Conservation (phyloP, 2,329 filamentous ascomycete species). For the Akanthomyces dipterigenus region DNA sequence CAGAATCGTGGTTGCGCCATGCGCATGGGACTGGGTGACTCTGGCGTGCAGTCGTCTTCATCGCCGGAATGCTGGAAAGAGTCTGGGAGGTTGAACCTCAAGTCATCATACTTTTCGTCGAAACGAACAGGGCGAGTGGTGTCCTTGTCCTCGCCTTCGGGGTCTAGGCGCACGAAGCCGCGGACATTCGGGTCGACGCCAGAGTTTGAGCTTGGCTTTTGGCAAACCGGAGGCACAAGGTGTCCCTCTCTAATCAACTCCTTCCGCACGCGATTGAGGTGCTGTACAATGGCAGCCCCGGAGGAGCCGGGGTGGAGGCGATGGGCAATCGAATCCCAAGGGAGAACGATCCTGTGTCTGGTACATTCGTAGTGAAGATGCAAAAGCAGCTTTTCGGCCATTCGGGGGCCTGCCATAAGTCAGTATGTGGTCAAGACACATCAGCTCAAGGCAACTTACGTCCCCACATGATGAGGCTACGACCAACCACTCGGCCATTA, state of each 20-base stretch:
- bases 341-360: slow-evolving; percentile 26
- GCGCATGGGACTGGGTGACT: not conserved
- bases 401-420: slow-evolving; percentile 32
- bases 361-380: slow-evolving; percentile 34
- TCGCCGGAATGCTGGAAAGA: slow-evolving; percentile 9
- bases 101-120: slow-evolving; percentile 26
- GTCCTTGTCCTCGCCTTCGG: slow-evolving; percentile 19
- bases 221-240: slow-evolving; percentile 31
- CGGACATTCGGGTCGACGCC: slow-evolving; percentile 23
- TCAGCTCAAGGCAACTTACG: slow-evolving; percentile 27
- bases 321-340: slow-evolving; percentile 35
- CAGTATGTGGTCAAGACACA: not conserved
- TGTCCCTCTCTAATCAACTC: slow-evolving; percentile 33
- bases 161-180: slow-evolving; percentile 25
- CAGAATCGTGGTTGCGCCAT: not conserved
- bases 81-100: slow-evolving; percentile 25
- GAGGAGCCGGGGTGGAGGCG: slow-evolving; percentile 35
- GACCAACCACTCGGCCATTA: slow-evolving; percentile 27
- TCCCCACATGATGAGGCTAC: slow-evolving; percentile 36
- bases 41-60: not conserved
- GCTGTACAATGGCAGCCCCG: slow-evolving; percentile 31
- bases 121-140: slow-evolving; percentile 25
- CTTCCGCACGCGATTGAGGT: slow-evolving; percentile 28
- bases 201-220: slow-evolving; percentile 19
- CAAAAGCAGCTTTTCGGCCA: slow-evolving; percentile 39